Conservation (phyloP, 1,284 basidiomycete species). For the Ustilago vetiveriae region DNA sequence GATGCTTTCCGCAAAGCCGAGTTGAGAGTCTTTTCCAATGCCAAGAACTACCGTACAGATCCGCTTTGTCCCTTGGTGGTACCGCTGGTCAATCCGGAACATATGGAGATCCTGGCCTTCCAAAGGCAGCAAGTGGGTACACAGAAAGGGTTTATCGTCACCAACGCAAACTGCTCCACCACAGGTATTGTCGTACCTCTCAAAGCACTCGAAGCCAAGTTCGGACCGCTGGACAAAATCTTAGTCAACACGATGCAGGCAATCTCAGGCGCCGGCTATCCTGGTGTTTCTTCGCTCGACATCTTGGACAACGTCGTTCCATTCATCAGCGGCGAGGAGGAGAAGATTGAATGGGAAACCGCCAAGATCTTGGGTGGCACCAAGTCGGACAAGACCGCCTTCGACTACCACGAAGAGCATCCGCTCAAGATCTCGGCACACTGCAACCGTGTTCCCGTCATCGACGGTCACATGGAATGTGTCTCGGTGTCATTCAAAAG, state of each 20-base stretch:
- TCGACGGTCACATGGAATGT: conserved; percentile 89
- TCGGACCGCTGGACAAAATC: conserved; percentile 89
- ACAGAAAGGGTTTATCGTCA: conserved; percentile 89
- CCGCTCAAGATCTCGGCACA: conserved; percentile 88
- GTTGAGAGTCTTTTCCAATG: conserved; percentile 93
- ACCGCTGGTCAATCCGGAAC: conserved; percentile 90
- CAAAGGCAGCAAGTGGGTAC: conserved; percentile 74
- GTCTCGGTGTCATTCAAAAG: conserved; percentile 85
- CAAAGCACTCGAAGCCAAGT: conserved; percentile 87
- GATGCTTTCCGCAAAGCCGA: conserved; percentile 85
- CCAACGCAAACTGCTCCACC: conserved; percentile 98
- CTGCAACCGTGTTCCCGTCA: conserved; percentile 90
- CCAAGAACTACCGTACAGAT: conserved; percentile 95
- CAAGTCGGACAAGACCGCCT: conserved; percentile 67
- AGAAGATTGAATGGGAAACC: conserved; percentile 98
- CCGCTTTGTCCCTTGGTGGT: conserved; percentile 96
- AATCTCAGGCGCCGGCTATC: conserved; percentile 96
- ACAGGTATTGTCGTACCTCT: conserved; percentile 93
- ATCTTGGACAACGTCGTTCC: conserved; percentile 97
- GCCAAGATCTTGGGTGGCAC: conserved; percentile 87
- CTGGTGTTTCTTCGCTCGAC: conserved; percentile 88
- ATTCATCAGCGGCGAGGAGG: conserved; percentile 85
- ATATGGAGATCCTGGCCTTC: conserved; percentile 84
- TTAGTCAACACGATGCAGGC: conserved; percentile 97
- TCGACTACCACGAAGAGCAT: conserved; percentile 84